A percentile compares a stretch with the other conserved stretches of the same genome.
Conservation (phyloP, 2,329 filamentous ascomycete genomes). For the Nannizzia gypsea region DNA sequence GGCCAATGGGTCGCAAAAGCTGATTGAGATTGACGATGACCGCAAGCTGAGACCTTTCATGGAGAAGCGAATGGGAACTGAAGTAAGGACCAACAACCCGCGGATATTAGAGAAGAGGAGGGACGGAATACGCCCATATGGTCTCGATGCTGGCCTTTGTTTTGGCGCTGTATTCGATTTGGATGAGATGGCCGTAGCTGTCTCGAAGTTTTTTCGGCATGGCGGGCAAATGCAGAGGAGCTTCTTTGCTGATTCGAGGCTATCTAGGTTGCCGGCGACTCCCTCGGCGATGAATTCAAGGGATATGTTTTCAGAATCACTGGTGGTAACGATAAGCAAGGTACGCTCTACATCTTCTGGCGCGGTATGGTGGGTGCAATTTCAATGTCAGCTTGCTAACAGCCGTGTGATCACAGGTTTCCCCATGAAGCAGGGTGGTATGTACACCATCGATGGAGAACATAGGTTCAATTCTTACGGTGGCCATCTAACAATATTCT, state of each 20-base stretch:
- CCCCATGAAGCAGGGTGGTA: slow-evolving; percentile 98
- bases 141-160: neutral
- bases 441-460: slow-evolving; percentile 21
- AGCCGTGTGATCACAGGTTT: slow-evolving; percentile 46
- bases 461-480: no score
- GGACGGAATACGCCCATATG: neutral
- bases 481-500: neutral
- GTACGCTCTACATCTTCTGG: slow-evolving; percentile 20
- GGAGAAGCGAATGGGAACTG: slow-evolving; percentile 75
- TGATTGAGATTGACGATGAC: slow-evolving; percentile 98
- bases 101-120: neutral
- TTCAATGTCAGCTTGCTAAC: neutral
- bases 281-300: slow-evolving; percentile 98
- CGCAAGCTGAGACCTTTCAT: slow-evolving; percentile 98
- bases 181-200: neutral
- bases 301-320: slow-evolving; percentile 99
- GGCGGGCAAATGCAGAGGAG: neutral
- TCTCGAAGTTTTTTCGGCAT: neutral
- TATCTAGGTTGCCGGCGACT: slow-evolving; percentile 71
- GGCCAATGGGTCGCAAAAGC: slow-evolving; percentile 99
- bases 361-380: neutral
- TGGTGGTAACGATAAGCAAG: slow-evolving; percentile 99
- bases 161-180: neutral
- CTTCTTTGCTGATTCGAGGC: neutral
- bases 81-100: slow-evolving; percentile 25